Evolutionary conservation across 2,329 filamentous ascomycete species (phyloP), one percentile per base, ranked within the genome.

Genomic region (Aspergillus sp.): DNA sequence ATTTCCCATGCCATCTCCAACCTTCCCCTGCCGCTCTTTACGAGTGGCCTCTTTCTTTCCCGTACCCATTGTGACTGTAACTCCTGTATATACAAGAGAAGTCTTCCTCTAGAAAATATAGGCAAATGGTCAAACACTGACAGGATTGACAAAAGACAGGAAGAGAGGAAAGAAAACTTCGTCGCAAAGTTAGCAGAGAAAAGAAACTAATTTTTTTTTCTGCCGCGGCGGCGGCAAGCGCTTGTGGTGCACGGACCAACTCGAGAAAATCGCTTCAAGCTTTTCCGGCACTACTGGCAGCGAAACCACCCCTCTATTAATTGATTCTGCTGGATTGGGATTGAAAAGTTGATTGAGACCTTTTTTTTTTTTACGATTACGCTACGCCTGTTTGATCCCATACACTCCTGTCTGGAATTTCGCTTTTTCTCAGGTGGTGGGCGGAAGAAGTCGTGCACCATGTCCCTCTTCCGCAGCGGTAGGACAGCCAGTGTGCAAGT

Each of bases 41-140:
- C 91, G 83, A 67, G 75, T 79, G 54, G 82, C 82, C 73, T 97
- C 91, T 72, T 96, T 96, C 78, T 97, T 97, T 61, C 81, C 84
- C 60, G 83, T 85, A 71, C 89, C 89, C 89, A 95, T 95, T 38
- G 50, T 74, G 64, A 56, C 49, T 47, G 44, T 48, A 47, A 54
- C 46, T 48, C 56, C 48, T 52, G 47, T 46, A 51, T 43, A 49
- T 30, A 40, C 38, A 48, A 49, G 45, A 48, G 52, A 51, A 52
- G 45, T 39, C 52, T 57, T 52, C 52, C 34, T 36, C n/a, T 57
- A 45, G 51, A 64, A 51, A 57, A 56, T 48, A 57, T 53, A 62
- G 50, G 53, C 46, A 48, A 54, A 29, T 36, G 50, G 56, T 55
- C 54, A 59, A 19, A 19, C 19, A 19, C 19, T 19, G 52, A 58